Evolutionary conservation across 345 rosid genomes (phyloP).

Genomic region (Salix viminalis): DNA sequence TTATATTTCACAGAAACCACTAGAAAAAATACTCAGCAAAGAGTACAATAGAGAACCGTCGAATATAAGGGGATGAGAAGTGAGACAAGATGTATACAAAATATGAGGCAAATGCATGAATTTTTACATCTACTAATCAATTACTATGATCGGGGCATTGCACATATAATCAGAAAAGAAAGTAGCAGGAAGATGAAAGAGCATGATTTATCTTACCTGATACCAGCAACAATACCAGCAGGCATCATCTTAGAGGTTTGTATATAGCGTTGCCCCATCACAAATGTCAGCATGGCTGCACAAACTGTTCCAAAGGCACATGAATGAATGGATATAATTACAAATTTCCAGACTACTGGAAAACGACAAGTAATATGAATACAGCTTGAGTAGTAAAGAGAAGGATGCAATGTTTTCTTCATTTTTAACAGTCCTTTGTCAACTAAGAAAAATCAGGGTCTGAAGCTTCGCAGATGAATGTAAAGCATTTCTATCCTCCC

Average conservation of each 20-base stretch:
- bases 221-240: slow-evolving; percentile 79
- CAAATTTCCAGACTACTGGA: background rate
- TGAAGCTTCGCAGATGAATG: background rate
- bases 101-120: background rate
- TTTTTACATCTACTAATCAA: background rate
- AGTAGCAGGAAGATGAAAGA: background rate
- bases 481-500: background rate
- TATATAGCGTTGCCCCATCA: slow-evolving; percentile 85
- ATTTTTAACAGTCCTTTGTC: background rate
- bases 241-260: slow-evolving; percentile 92
- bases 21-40: background rate
- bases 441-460: background rate
- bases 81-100: background rate
- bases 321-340: slow-evolving; percentile 8
- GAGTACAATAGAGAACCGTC: background rate
- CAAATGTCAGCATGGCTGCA: slow-evolving; percentile 61
- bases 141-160: background rate
- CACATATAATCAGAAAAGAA: background rate
- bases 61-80: background rate
- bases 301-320: slow-evolving; percentile 40
- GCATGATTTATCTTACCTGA: slow-evolving; percentile 45
- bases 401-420: background rate
- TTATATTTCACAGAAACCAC: background rate
- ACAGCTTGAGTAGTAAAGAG: slow-evolving; percentile 5
- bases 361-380: background rate